Evolutionary conservation across 2,329 filamentous ascomycete species (phyloP).

Genomic region (Penicillium sp.): DNA sequence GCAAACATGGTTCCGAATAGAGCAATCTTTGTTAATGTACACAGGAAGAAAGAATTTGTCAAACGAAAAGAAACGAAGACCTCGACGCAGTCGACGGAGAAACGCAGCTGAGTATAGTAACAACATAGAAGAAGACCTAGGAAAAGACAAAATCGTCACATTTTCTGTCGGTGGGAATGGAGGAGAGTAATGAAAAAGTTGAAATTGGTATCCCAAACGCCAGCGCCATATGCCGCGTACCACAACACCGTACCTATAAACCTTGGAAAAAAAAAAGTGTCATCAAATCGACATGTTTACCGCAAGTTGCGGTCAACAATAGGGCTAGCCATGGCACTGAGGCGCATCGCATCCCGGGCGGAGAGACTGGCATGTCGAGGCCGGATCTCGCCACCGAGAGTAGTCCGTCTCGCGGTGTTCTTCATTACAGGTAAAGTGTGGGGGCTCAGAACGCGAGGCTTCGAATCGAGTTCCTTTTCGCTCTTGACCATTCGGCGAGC

Average conservation of each 20-base stretch:
- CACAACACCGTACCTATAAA: slow-evolving; percentile 16
- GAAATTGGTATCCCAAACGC: slow-evolving; percentile 32
- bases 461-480: slow-evolving; percentile 56
- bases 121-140: slow-evolving; percentile 11
- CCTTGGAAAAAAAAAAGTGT: neutral
- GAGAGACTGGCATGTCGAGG: slow-evolving; percentile 39
- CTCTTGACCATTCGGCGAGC: slow-evolving; percentile 65
- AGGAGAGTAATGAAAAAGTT: slow-evolving; percentile 11
- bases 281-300: slow-evolving; percentile 7
- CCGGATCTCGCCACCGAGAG: slow-evolving; percentile 42
- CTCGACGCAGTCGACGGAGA: neutral
- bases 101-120: slow-evolving; percentile 4
- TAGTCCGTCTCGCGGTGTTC: slow-evolving; percentile 43
- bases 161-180: slow-evolving; percentile 11
- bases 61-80: slow-evolving; percentile 14
- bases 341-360: slow-evolving; percentile 39
- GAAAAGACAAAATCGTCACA: slow-evolving; percentile 9
- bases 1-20: neutral
- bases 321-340: slow-evolving; percentile 39
- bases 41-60: slow-evolving; percentile 25
- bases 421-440: slow-evolving; percentile 60
- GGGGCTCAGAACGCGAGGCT: slow-evolving; percentile 60
- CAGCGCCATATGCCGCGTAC: slow-evolving; percentile 23
- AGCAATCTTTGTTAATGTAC: slow-evolving; percentile 29
- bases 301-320: slow-evolving; percentile 30